A percentile compares a stretch with the other conserved stretches of the same genome.
These are phyloP conservation scores for Tarenaya hassleriana DNA, from an alignment of 345 rosid genomes.

Conservation along the genomic window DNA sequence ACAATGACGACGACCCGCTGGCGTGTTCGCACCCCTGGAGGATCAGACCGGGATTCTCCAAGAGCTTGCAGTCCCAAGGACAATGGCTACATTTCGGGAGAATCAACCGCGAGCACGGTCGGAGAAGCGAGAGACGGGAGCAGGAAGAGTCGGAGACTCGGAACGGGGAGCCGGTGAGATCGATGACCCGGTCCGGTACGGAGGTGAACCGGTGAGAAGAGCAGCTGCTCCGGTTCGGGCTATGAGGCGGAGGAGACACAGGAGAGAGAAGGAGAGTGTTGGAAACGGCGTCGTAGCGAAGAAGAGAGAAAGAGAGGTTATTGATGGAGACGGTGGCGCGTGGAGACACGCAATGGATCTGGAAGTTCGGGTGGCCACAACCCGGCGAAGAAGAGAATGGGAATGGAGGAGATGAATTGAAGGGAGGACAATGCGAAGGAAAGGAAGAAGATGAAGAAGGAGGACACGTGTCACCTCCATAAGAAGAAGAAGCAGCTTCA, in stretches of 20 bases:
- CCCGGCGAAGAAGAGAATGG: conserved; percentile 73
- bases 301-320: conserved; percentile 51
- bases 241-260: background rate
- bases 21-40: conserved; percentile 53
- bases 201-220: conserved; percentile 31
- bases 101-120: conserved; percentile 44
- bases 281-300: conserved; percentile 42
- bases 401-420: conserved; percentile 49
- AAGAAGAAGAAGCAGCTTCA: conserved; percentile 5
- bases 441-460: conserved; percentile 24
- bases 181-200: conserved; percentile 38
- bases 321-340: conserved; percentile 57
- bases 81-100: conserved; percentile 60
- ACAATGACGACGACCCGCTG: conserved; percentile 17
- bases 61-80: conserved; percentile 51
- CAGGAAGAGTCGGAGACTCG: conserved; percentile 63
- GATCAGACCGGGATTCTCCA: conserved; percentile 50
- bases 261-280: conserved; percentile 37
- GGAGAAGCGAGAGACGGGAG: conserved; percentile 62
- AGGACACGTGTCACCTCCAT: too few relatives aligned
- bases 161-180: conserved; percentile 64
- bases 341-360: conserved; percentile 57
- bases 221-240: conserved; percentile 17
- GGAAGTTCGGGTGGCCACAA: conserved; percentile 80
- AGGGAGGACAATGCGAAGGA: conserved; percentile 55